phyloP scores from a whole-genome alignment of 352 stramenopile species.

The Pythium phragmitis region DNA sequence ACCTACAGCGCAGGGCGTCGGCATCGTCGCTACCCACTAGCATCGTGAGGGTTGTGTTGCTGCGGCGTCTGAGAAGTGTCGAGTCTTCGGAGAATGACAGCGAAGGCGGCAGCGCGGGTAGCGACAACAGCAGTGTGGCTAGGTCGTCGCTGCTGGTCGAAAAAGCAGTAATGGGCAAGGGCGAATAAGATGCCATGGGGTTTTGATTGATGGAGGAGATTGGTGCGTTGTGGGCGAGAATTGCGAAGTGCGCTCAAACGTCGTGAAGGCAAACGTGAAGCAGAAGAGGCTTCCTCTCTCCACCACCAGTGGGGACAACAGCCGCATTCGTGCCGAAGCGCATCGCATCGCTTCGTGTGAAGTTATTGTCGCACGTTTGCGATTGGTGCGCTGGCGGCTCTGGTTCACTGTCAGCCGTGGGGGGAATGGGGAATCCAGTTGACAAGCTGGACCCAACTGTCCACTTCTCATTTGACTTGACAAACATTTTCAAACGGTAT shows the following conservation, averaged over 20 bases:
- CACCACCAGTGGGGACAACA: background rate
- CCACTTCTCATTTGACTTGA: background rate
- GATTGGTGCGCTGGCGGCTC: conserved; percentile 13
- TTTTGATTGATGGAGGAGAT: background rate
- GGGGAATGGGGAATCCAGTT: conserved; percentile 9
- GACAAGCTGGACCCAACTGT: conserved; percentile 19
- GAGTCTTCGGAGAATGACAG: background rate
- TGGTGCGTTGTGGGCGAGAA: background rate
- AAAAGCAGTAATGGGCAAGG: background rate
- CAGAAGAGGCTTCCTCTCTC: too few species aligned
- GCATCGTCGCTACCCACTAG: background rate
- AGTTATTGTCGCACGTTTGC: background rate
- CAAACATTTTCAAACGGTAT: background rate
- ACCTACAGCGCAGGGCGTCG: conserved; percentile 17
- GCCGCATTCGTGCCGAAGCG: too few species aligned
- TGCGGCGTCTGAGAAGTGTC: background rate
- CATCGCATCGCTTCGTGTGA: background rate
- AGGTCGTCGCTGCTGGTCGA: background rate
- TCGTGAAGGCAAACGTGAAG: too few species aligned
- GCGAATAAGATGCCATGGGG: conserved; percentile 3
- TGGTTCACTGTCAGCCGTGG: background rate
- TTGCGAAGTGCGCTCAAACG: background rate
- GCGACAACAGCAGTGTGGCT: background rate
- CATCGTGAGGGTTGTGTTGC: conserved; percentile 10
- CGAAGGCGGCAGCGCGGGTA: background rate